phyloP scores from a whole-genome alignment of 352 stramenopile species.

The Pythium volutum region DNA sequence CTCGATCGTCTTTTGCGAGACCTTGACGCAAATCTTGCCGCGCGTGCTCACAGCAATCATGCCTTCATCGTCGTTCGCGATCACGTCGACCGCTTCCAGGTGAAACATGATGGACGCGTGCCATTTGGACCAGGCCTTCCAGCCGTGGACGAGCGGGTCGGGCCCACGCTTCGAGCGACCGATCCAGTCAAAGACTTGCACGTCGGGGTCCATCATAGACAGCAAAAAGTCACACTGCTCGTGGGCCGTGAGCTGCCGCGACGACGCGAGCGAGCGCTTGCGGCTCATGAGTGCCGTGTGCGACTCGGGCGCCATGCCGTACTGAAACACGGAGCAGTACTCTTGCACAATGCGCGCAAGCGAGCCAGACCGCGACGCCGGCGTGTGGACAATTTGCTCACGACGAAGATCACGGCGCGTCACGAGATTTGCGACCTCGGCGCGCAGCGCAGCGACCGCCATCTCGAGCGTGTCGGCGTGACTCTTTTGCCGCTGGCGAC shows the following conservation, averaged over 20 bases:
- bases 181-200: constrained; percentile 26
- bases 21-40: constrained; percentile 40
- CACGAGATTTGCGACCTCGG: constrained; percentile 44
- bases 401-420: constrained; percentile 39
- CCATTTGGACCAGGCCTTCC: constrained; percentile 25
- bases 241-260: constrained; percentile 9
- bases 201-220: constrained; percentile 23
- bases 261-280: constrained; percentile 33
- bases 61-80: constrained; percentile 37
- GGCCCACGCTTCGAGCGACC: constrained; percentile 16
- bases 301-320: constrained; percentile 32
- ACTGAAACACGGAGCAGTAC: constrained; percentile 53
- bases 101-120: constrained; percentile 27
- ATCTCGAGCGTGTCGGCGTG: constrained; percentile 17
- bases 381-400: constrained; percentile 34
- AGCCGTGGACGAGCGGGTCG: constrained; percentile 17
- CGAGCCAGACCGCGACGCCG: constrained; percentile 35
- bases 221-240: constrained; percentile 17
- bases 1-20: constrained; percentile 48
- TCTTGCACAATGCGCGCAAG: constrained; percentile 38
- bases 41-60: constrained; percentile 43
- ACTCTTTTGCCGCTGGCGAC: constrained; percentile 24
- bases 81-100: constrained; percentile 41
- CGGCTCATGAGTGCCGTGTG: constrained; percentile 9
- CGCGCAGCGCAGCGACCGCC: constrained; percentile 35